These are phyloP conservation scores for Phytophthora pini DNA, from an alignment of 352 stramenopile genomes.

Conservation along the genomic window DNA sequence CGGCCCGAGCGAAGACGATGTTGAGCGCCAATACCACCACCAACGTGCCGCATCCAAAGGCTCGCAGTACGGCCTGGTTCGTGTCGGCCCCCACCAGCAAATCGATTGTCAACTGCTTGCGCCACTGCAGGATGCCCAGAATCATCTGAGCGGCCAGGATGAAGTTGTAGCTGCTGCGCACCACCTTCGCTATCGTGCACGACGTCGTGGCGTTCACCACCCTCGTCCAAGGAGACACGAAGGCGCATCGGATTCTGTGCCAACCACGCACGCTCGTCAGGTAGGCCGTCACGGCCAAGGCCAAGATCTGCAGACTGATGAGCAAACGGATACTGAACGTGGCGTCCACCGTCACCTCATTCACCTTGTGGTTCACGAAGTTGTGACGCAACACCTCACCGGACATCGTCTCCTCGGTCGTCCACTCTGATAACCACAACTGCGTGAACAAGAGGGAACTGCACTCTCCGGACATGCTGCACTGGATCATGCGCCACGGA, in stretches of 20 bases:
- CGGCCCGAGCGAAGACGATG: constrained; percentile 41
- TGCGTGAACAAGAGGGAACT: constrained; percentile 51
- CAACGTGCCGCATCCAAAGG: constrained; percentile 39
- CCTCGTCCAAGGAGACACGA: constrained; percentile 33
- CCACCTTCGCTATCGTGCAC: constrained; percentile 47
- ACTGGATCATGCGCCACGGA: constrained; percentile 53
- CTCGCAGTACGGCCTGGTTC: constrained; percentile 34
- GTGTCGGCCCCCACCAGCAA: constrained; percentile 44
- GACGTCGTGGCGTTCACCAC: constrained; percentile 35
- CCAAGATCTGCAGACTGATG: constrained; percentile 45
- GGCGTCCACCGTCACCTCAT: constrained; percentile 48
- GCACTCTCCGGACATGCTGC: constrained; percentile 44
- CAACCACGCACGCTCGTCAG: constrained; percentile 41
- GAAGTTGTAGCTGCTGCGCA: constrained; percentile 52
- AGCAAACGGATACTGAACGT: constrained; percentile 43
- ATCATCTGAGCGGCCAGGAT: constrained; percentile 44
- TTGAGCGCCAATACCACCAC: constrained; percentile 39
- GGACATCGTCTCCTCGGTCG: constrained; percentile 12
- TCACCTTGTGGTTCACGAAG: constrained; percentile 54
- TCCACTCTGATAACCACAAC: constrained; percentile 50
- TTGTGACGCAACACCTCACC: constrained; percentile 41
- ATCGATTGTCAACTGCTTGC: constrained; percentile 46
- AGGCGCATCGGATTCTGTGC: constrained; percentile 26
- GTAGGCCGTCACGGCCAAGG: constrained; percentile 40
- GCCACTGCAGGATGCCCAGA: constrained; percentile 40